These are phyloP conservation scores for Wickerhamomyces alni DNA, from an alignment of 805 yeast genomes.

Conservation along the genomic window DNA sequence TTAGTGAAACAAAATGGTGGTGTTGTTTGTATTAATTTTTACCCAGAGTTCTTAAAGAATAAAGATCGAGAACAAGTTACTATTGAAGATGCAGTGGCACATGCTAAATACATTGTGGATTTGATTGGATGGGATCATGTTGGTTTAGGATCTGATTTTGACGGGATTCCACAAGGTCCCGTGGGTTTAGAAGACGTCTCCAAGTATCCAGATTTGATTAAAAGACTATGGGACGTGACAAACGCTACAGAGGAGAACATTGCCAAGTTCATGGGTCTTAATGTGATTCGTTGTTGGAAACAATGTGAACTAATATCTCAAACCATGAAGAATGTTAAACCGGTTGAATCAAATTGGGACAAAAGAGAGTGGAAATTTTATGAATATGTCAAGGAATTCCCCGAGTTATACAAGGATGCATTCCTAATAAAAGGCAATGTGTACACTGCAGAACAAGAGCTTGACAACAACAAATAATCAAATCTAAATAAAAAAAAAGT, in stretches of 20 bases:
- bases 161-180: slow-evolving; percentile 45
- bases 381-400: slow-evolving; percentile 28
- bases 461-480: slow-evolving; percentile 7
- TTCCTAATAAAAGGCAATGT: slow-evolving; percentile 7
- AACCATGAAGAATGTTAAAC: slow-evolving; percentile 12
- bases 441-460: slow-evolving; percentile 5
- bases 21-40: slow-evolving; percentile 42
- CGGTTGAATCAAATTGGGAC: slow-evolving; percentile 36
- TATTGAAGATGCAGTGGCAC: slow-evolving; percentile 44
- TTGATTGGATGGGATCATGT: slow-evolving; percentile 47
- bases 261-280: slow-evolving; percentile 37
- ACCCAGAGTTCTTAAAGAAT: slow-evolving; percentile 31
- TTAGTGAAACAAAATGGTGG: slow-evolving; percentile 37
- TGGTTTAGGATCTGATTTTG: slow-evolving; percentile 47
- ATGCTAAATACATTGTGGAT: slow-evolving; percentile 36
- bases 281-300: slow-evolving; percentile 43
- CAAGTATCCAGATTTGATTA: slow-evolving; percentile 44
- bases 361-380: slow-evolving; percentile 37
- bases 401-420: slow-evolving; percentile 33
- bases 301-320: slow-evolving; percentile 31
- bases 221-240: slow-evolving; percentile 24
- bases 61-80: slow-evolving; percentile 22
- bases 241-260: slow-evolving; percentile 42
- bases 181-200: slow-evolving; percentile 49
- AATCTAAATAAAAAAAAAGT: too few species aligned